A percentile compares a stretch with the other conserved stretches of the same genome.
phyloP scores from a whole-genome alignment of 1,139 yeast genomes.

The Scheffersomyces illinoinensis region DNA sequence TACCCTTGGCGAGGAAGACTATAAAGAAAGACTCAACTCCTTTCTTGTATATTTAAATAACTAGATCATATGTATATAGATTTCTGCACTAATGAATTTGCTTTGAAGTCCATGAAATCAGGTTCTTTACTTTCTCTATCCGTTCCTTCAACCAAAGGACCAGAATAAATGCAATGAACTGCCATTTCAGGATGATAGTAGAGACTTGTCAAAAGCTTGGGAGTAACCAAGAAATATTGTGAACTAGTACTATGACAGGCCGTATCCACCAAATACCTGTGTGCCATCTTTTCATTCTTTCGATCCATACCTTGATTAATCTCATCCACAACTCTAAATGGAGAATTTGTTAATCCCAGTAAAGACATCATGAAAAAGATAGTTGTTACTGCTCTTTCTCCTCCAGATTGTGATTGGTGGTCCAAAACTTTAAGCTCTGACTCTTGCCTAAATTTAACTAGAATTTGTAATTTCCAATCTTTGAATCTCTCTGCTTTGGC shows the following conservation, averaged over 20 bases:
- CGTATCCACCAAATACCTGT: conserved; percentile 79
- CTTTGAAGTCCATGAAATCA: conserved; percentile 32
- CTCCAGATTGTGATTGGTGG: conserved; percentile 93
- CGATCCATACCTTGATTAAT: conserved; percentile 99
- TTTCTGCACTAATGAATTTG: conserved; percentile 1
- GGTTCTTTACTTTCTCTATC: conserved; percentile 15
- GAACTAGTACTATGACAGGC: conserved; percentile 67
- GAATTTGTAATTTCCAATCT: conserved; percentile 82
- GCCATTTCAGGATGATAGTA: conserved; percentile 82
- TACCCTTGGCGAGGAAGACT: conserved; percentile 53
- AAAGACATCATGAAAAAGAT: conserved; percentile 86
- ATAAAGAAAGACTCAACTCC: conserved; percentile 32
- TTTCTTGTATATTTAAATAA: conserved; percentile 1
- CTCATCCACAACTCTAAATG: conserved; percentile 95
- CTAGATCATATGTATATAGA: conserved; percentile 1
- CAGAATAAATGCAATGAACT: conserved; percentile 85
- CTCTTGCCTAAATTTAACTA: conserved; percentile 81
- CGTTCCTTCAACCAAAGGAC: conserved; percentile 37
- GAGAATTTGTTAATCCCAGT: conserved; percentile 88
- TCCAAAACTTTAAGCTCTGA: conserved; percentile 71
- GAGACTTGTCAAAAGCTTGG: conserved; percentile 79
- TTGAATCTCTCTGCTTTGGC: conserved; percentile 54
- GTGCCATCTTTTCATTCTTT: conserved; percentile 84
- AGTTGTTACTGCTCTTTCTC: conserved; percentile 95
- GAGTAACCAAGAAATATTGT: conserved; percentile 91